Evolutionary conservation across 1,284 basidiomycete species (phyloP).

Genomic region (Leccinum pallidistipes): DNA sequence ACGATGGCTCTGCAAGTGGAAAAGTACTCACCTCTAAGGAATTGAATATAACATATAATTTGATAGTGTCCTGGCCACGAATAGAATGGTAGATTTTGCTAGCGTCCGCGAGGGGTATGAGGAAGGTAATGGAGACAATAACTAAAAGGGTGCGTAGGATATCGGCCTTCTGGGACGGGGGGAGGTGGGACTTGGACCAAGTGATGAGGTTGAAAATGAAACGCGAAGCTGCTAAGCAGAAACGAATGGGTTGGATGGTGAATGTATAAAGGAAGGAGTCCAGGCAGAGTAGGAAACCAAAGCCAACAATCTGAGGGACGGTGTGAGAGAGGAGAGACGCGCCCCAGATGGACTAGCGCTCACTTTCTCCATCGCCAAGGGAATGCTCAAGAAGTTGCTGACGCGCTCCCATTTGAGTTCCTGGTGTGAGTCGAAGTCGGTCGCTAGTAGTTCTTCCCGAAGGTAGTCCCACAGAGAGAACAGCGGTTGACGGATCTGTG

Average conservation of each 20-base stretch:
- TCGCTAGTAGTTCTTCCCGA: slow-evolving; percentile 82
- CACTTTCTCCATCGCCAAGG: slow-evolving; percentile 92
- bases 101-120: slow-evolving; percentile 87
- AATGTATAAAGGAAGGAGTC: slow-evolving; percentile 99
- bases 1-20: not conserved
- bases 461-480: slow-evolving; percentile 94
- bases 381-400: slow-evolving; percentile 94
- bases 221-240: slow-evolving; percentile 64
- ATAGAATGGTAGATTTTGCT: slow-evolving; percentile 99
- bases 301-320: slow-evolving; percentile 76
- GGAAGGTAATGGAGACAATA: slow-evolving; percentile 70
- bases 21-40: slow-evolving; percentile 79
- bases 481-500: slow-evolving; percentile 37
- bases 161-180: slow-evolving; percentile 90
- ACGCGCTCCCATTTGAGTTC: slow-evolving; percentile 98
- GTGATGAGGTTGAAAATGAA: slow-evolving; percentile 55
- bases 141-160: slow-evolving; percentile 82
- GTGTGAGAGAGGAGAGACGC: slow-evolving; percentile 9
- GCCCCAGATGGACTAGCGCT: slow-evolving; percentile 13
- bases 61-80: slow-evolving; percentile 98
- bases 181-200: slow-evolving; percentile 54
- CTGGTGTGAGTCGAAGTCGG: slow-evolving; percentile 91
- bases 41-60: slow-evolving; percentile 99
- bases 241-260: slow-evolving; percentile 94
- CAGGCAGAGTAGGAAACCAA: slow-evolving; percentile 92